Base-by-base conservation (phyloP, 176 grass and related monocot genomes). In the Dendrocalamus sinicus region DNA sequence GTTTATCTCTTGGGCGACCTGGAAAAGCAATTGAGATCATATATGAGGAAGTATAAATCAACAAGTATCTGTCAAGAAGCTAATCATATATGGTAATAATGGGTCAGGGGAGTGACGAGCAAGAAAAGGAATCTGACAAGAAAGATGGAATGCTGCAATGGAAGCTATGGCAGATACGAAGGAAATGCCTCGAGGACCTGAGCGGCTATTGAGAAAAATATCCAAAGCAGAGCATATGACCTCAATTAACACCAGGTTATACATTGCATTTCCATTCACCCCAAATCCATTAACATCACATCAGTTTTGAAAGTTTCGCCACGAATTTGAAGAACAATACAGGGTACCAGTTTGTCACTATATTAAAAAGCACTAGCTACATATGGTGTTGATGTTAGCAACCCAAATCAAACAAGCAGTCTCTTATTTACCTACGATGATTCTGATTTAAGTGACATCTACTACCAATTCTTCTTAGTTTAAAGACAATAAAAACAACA, bases 1-100 rank as follows among this genome's bases (percentile, higher is more conserved):
- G 57, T 89, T 89, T 80, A 92, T 92, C 87, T 92, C 91, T 76
- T 89, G 84, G n/a, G 84, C 87, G 9, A 92, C 91, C 87, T 92
- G 84, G 19, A 74, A 67, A 83, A 86, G 50, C 4, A 1, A 48
- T 30, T 39, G 41, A 30, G 26, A 76, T 86, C 60, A 75, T 63
- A 76, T 13, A 70, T 32, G 46, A 75, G 5, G 43, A 32, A 48
- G 22, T 17, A 85, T 46, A 68, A 40, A 32, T 37, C 35, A 45
- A 67, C 3, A 0, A 84, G 32, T 40, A 45, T 30, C 6, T 16
- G 16, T 51, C 44, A 74, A 60, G 54, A 73, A 74, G 11, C 24
- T 83, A 73, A 63, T 35, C 43, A 73, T 47, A 72, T 47, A 61
- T 1, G 4, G 22, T 62, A 63, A 63, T 50, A 37, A 43, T 67